Percentiles rank a stretch among this genome's conserved stretches.
phyloP scores from a whole-genome alignment of 1,284 basidiomycete genomes.

The Wallemia hederae region DNA sequence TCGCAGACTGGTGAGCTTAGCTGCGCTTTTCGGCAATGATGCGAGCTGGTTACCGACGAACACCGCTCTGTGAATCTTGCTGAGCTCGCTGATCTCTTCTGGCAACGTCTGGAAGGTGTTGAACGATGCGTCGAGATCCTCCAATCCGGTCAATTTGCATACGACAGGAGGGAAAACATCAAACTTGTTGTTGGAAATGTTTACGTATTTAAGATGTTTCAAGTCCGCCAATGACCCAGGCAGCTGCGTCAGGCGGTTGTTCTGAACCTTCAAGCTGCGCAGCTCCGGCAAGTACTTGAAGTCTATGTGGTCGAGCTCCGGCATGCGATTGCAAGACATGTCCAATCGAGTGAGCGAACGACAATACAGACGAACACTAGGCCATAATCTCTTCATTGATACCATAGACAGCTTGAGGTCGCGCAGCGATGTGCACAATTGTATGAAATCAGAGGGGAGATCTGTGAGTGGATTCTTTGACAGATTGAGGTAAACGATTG shows the following conservation, averaged over 20 bases:
- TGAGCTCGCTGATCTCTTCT: slow-evolving; percentile 41
- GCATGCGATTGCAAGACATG: slow-evolving; percentile 74
- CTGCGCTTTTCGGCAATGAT: slow-evolving; percentile 39
- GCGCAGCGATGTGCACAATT: slow-evolving; percentile 52
- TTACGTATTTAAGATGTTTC: slow-evolving; percentile 41
- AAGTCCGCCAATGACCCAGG: slow-evolving; percentile 61
- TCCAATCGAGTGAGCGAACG: slow-evolving; percentile 53
- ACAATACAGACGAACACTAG: slow-evolving; percentile 40
- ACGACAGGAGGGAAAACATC: slow-evolving; percentile 47
- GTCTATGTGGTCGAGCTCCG: slow-evolving; percentile 57
- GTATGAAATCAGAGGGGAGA: slow-evolving; percentile 84
- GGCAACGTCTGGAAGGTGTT: slow-evolving; percentile 65
- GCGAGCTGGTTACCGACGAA: slow-evolving; percentile 66
- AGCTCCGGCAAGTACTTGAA: slow-evolving; percentile 51
- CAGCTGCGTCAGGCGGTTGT: slow-evolving; percentile 68
- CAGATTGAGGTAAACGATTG: slow-evolving; percentile 60
- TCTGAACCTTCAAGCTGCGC: slow-evolving; percentile 47
- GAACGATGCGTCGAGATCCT: slow-evolving; percentile 81
- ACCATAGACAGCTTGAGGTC: slow-evolving; percentile 75
- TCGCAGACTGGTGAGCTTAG: slow-evolving; percentile 30
- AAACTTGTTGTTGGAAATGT: slow-evolving; percentile 95
- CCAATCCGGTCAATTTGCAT: slow-evolving; percentile 38
- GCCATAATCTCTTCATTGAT: slow-evolving; percentile 79
- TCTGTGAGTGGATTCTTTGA: slow-evolving; percentile 90
- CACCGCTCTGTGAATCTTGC: slow-evolving; percentile 40